Evolutionary conservation across 192 early-diverging fungal genomes (phyloP).

Genomic region (Linnemannia hyalina): DNA sequence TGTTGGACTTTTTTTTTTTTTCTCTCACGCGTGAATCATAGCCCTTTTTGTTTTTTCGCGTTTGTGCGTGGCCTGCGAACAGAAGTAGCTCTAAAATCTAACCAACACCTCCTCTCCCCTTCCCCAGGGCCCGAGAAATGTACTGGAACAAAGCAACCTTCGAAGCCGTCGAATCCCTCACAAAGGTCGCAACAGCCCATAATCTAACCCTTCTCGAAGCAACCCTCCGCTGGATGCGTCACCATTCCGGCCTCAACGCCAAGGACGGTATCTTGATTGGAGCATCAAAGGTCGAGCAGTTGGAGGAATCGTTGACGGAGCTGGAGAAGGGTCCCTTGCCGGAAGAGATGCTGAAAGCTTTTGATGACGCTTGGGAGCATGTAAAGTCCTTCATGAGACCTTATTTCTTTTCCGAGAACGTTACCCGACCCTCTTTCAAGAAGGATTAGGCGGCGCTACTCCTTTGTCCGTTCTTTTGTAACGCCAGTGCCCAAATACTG

Average conservation of each 20-base stretch:
- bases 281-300: conserved; percentile 46
- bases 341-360: conserved; percentile 58
- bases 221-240: conserved; percentile 55
- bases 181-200: conserved; percentile 22
- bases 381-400: conserved; percentile 35
- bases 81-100: neutral
- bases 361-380: conserved; percentile 67
- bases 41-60: no score
- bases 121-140: conserved; percentile 8
- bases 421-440: neutral
- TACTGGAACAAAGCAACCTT: conserved; percentile 63
- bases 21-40: no score
- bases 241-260: conserved; percentile 43
- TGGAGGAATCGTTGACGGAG: conserved; percentile 60
- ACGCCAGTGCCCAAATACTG: no score
- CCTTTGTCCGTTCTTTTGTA: no score
- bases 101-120: neutral
- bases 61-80: no score
- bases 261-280: conserved; percentile 46
- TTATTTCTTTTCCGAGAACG: conserved; percentile 36
- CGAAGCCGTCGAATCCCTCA: conserved; percentile 59
- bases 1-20: neutral
- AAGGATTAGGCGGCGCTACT: neutral
- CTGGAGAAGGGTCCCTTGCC: conserved; percentile 66
- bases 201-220: conserved; percentile 38